Evolutionary conservation across 495 filamentous ascomycete genomes (phyloP).

Genomic region (Neurospora sublineolata): DNA sequence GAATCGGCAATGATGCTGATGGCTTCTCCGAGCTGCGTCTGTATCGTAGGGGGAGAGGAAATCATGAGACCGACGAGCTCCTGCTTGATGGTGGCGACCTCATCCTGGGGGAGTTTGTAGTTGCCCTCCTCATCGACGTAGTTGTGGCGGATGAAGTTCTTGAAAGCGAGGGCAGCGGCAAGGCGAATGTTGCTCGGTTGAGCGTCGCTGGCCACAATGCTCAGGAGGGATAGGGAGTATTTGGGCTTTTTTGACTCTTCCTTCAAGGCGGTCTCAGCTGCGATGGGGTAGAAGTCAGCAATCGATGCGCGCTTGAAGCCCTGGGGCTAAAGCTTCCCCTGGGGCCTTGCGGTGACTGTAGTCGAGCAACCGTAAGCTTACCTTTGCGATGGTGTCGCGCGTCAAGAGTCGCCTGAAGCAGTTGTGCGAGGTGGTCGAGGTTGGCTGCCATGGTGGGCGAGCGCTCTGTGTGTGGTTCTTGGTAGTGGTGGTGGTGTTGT

Average conservation of each 20-base stretch:
- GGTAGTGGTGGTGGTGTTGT: background rate
- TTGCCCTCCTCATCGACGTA: constrained; percentile 89
- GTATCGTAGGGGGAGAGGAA: constrained; percentile 70
- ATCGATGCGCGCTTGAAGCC: background rate
- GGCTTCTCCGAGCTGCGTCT: constrained; percentile 88
- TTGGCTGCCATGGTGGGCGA: constrained; percentile 58
- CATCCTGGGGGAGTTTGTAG: constrained; percentile 68
- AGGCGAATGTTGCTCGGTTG: constrained; percentile 67
- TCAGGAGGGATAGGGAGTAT: constrained; percentile 80
- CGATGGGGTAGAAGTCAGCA: constrained; percentile 3
- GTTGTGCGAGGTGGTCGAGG: constrained; percentile 58
- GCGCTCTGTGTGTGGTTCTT: background rate
- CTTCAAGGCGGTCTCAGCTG: constrained; percentile 72
- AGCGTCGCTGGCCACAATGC: constrained; percentile 65
- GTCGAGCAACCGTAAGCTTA: constrained; percentile 33
- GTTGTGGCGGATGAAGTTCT: constrained; percentile 90
- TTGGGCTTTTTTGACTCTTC: constrained; percentile 65
- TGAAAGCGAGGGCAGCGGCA: constrained; percentile 89
- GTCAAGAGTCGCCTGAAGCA: constrained; percentile 81
- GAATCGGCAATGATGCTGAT: constrained; percentile 95
- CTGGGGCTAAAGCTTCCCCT: background rate
- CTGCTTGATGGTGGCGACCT: constrained; percentile 79
- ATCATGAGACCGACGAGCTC: constrained; percentile 97
- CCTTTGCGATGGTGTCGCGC: constrained; percentile 79
- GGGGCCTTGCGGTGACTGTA: background rate